A percentile compares a stretch with the other conserved stretches of the same genome.
These are phyloP conservation scores for Lactifluus piperatus DNA, from an alignment of 768 basidiomycete genomes.

Conservation along the genomic window DNA sequence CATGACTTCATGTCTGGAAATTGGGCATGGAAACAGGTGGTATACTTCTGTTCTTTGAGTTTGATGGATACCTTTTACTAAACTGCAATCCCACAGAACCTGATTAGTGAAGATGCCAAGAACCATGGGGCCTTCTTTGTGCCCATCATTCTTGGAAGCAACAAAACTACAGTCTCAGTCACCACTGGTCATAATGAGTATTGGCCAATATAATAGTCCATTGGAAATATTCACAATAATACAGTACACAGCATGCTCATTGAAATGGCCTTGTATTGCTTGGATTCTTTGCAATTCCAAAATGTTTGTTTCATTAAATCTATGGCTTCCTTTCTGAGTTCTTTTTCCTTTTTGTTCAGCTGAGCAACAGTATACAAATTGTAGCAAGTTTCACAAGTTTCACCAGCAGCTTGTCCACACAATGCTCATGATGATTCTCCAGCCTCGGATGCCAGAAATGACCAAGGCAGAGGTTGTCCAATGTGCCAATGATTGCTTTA, in stretches of 20 bases:
- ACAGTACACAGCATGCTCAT: conserved; percentile 23
- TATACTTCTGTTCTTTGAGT: too few relatives aligned
- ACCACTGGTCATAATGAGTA: conserved; percentile 23
- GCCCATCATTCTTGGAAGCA: conserved; percentile 22
- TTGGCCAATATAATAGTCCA: conserved; percentile 22
- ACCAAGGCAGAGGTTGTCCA: conserved; percentile 1
- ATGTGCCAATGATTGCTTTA: conserved; percentile 28
- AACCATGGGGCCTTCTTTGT: conserved; percentile 13
- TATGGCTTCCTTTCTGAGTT: too few relatives aligned
- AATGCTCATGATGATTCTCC: background rate
- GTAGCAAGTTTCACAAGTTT: too few relatives aligned
- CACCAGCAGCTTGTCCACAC: conserved; percentile 22
- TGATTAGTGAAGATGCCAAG: background rate
- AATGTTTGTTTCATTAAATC: conserved; percentile 15
- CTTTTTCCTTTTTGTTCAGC: too few relatives aligned
- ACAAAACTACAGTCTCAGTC: conserved; percentile 26
- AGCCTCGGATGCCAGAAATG: conserved; percentile 16
- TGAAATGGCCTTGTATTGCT: conserved; percentile 22
- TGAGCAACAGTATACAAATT: too few relatives aligned
- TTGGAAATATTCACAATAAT: conserved; percentile 22
- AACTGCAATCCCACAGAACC: too few relatives aligned
- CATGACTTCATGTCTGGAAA: conserved; percentile 34
- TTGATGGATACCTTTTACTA: too few relatives aligned
- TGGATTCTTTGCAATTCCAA: conserved; percentile 27
- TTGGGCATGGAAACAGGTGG: conserved; percentile 35